Conservation (phyloP, 108 stramenopile species). For the Cyclotella choctawhatcheeana region DNA sequence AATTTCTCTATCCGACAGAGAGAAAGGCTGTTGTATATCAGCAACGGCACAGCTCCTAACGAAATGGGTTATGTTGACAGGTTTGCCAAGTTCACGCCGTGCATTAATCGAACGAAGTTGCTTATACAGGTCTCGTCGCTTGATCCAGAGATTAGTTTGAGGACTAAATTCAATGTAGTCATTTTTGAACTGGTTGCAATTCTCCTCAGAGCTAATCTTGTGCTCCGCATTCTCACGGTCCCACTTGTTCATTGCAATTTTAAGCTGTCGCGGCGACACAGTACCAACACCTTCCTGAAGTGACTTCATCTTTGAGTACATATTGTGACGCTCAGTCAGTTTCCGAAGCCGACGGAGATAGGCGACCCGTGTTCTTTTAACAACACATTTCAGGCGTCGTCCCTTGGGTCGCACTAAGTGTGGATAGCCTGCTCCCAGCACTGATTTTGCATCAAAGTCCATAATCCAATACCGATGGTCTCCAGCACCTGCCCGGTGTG, state of each 20-base stretch:
- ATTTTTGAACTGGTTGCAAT: constrained; percentile 1
- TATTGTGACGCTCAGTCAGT: neutral
- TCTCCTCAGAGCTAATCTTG: neutral
- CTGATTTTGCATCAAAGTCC: constrained; percentile 7
- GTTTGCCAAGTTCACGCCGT: neutral
- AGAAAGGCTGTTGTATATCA: neutral
- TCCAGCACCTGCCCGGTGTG: constrained; percentile 2
- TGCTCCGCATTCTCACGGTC: neutral
- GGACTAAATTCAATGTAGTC: neutral
- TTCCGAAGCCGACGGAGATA: neutral
- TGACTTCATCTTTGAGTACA: neutral
- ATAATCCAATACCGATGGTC: neutral
- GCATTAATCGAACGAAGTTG: neutral
- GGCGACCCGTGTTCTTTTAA: neutral
- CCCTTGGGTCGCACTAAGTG: neutral
- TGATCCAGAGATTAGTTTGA: neutral
- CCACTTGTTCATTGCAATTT: neutral
- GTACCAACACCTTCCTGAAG: neutral
- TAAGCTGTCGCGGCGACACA: neutral
- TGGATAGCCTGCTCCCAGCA: neutral
- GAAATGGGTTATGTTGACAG: neutral
- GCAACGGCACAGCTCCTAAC: neutral
- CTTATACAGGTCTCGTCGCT: neutral
- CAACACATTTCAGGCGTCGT: neutral
- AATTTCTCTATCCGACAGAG: neutral